Base-by-base conservation (phyloP, 371 early-diverging fungal species). In the Batrachochytrium dendrobatidis region DNA sequence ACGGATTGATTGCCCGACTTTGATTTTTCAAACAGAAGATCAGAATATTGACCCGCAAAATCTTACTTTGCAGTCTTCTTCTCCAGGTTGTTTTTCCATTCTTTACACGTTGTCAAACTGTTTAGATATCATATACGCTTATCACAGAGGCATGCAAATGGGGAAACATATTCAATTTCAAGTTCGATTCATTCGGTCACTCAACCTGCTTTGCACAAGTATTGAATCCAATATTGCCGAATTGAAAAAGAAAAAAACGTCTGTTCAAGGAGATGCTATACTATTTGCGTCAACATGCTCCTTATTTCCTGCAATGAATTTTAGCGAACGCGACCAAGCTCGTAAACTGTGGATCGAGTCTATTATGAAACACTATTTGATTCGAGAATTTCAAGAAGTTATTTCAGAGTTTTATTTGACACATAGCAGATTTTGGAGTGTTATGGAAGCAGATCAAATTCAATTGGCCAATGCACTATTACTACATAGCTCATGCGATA, bases 141-240 rank as follows among this genome's bases (percentile, higher is more conserved):
- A 35, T 35, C 59, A 60, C 28, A 22, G 55, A 28, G 60, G 60
- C n/a, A 7, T 30, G 28, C 24, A 34, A 32, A 60, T 53, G 55
- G 60, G 60, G 2, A 60, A 60, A 50, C 26, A 55, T 28, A 12
- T 60, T n/a, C 60, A 60, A 25, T 60, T 60, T 31, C 56, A 60
- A n/a, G 34, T 28, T n/a, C 30, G 60, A 28, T 60, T 60, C 48
- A 18, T 33, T 18, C 33, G 44, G 20, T 55, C 60, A 17, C 28
- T 60, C 31, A n/a, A 31, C 10, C 22, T 15, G 31, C 55, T 60
- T 17, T 24, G 22, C 43, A 30, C 53, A 6, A 33, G 55, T 10
- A 28, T 60, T 33, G 22, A 55, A 20, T 17, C 15, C 5, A 22
- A 30, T 8, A 44, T 60, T 20, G 43, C n/a, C 4, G 53, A 24